These are phyloP conservation scores for Penicillium sp. DNA, from an alignment of 2,329 filamentous ascomycete species.

Conservation along the genomic window DNA sequence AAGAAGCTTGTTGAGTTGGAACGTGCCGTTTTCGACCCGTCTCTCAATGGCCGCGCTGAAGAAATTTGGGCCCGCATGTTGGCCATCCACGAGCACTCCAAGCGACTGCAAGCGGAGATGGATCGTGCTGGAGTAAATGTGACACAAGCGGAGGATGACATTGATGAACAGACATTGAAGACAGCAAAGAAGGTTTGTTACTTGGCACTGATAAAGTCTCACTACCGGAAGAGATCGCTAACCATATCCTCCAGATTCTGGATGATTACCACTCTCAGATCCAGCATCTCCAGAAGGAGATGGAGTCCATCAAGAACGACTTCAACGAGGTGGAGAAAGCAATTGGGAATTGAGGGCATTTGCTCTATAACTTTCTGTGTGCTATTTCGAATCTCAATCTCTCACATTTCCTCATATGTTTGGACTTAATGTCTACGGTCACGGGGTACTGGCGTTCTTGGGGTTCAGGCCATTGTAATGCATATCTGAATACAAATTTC, in stretches of 20 bases:
- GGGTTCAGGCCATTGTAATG: conserved; percentile 16
- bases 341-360: conserved; percentile 17
- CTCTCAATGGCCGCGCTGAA: conserved; percentile 52
- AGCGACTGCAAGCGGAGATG: conserved; percentile 52
- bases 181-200: conserved; percentile 51
- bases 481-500: conserved; percentile 18
- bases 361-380: conserved; percentile 2
- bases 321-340: conserved; percentile 48
- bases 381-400: conserved; percentile 8
- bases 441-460: conserved; percentile 21
- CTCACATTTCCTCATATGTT: conserved; percentile 9
- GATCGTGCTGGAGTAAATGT: conserved; percentile 44
- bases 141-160: conserved; percentile 37
- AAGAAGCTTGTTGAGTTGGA: conserved; percentile 53
- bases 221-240: conserved; percentile 17
- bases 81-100: conserved; percentile 51
- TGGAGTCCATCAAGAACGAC: conserved; percentile 51
- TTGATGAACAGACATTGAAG: conserved; percentile 53
- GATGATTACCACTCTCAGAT: conserved; percentile 45
- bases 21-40: conserved; percentile 52
- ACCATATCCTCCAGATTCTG: conserved; percentile 35
- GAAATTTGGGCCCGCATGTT: conserved; percentile 62
- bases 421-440: conserved; percentile 14
- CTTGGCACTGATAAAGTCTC: conserved; percentile 14
- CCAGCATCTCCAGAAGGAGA: conserved; percentile 53